Evolutionary conservation across 148 eudicot species (phyloP).

Genomic region (Camellia sinensis): DNA sequence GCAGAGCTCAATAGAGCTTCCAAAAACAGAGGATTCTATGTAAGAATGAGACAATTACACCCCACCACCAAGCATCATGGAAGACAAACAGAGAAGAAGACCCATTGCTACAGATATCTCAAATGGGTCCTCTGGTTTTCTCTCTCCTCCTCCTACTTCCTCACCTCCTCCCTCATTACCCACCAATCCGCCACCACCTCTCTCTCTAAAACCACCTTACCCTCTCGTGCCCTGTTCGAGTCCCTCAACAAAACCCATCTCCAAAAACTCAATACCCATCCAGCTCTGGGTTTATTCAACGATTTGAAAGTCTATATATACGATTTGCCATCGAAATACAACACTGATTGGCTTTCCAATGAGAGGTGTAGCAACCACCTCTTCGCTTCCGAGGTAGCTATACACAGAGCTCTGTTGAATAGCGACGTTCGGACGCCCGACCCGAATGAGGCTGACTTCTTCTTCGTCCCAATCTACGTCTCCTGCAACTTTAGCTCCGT

Average conservation of each 20-base stretch:
- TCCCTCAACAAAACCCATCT: conserved; percentile 10
- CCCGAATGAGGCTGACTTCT: conserved; percentile 71
- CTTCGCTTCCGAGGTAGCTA: conserved; percentile 85
- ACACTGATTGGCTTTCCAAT: conserved; percentile 55
- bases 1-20: too few species aligned
- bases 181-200: conserved; percentile 20
- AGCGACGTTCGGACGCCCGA: conserved; percentile 50
- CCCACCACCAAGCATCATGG: too few species aligned
- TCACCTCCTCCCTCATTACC: too few species aligned
- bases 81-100: too few species aligned
- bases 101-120: too few species aligned
- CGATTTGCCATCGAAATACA: conserved; percentile 67
- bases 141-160: too few species aligned
- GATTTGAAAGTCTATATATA: conserved; percentile 59
- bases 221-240: conserved; percentile 50
- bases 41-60: too few species aligned
- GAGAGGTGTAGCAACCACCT: conserved; percentile 61
- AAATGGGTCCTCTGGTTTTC: too few species aligned
- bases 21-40: too few species aligned
- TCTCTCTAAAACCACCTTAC: conserved; percentile 20
- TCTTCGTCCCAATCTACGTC: conserved; percentile 82
- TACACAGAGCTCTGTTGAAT: conserved; percentile 53
- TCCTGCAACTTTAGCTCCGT: conserved; percentile 78
- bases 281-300: conserved; percentile 28
- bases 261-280: conserved; percentile 5